Base-by-base conservation (phyloP, 148 eudicot genomes). In the Spergularia bocconei region DNA sequence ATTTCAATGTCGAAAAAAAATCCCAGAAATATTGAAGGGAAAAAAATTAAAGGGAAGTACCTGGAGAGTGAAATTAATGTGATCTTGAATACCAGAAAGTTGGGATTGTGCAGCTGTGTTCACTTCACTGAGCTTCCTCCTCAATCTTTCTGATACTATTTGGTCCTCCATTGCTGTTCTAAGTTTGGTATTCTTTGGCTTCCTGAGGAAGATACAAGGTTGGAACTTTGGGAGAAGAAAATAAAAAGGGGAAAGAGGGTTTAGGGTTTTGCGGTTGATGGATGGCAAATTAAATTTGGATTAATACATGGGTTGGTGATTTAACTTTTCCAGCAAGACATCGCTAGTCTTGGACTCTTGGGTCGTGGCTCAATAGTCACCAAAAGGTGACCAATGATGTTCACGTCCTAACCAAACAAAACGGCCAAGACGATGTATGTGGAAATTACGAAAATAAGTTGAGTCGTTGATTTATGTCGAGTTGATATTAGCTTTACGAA, bases 1-100 rank as follows among this genome's bases (percentile, higher is more conserved):
- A 44, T 44, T 44, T 44, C 8, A 9, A 9, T 44, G 1, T 44
- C 48, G n/a, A 44, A 44, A 16, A 50, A 25, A 67, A 51, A 29
- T 12, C 71, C 71, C 56, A 70, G 41, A 60, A 58, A 73, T 25
- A 44, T 44, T 44, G 47, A 41, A 76, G 25, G 33, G 33, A 53
- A 12, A 23, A 4, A 16, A 29, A 4, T 13, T 47, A 56, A n/a
- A n/a, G 25, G 20, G 64, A 51, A 56, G 14, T 62, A 88, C 97
- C 91, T 91, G 98, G 51, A 94, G 93, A 73, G 92, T 91, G 87
- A 91, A 94, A 85, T 91, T 89, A 90, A 94, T 86, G 75, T 94
- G 97, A 80, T 94, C 96, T 79, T 91, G 91, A 23, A 94, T 80
- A 52, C 79, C 77, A 60, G 88, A 83, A 79, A 94, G 98, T 21